A percentile compares a stretch with the other conserved stretches of the same genome.
phyloP scores from a whole-genome alignment of 2,329 filamentous ascomycete species.

The Metarhizium rileyi region DNA sequence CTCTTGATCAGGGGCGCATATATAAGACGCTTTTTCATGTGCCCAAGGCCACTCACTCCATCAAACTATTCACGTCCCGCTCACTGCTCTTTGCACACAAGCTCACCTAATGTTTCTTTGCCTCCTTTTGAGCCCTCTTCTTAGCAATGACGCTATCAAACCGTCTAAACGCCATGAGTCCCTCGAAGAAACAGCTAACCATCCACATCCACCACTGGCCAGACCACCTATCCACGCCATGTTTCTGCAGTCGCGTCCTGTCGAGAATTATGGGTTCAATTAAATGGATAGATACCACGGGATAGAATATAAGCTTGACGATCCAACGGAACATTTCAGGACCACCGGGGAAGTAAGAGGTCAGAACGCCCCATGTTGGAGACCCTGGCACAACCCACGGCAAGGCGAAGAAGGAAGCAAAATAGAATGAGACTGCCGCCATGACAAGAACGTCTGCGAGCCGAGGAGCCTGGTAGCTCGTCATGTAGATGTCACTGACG shows the following conservation, averaged over 20 bases:
- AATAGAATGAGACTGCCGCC: constrained; percentile 42
- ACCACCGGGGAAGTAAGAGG: constrained; percentile 46
- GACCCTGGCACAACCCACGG: constrained; percentile 44
- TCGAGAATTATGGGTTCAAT: constrained; percentile 50
- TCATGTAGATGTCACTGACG: constrained; percentile 37
- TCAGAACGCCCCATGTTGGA: constrained; percentile 36
- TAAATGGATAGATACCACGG: constrained; percentile 55
- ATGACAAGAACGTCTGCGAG: constrained; percentile 44
- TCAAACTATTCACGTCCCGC: neutral
- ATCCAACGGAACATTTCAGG: constrained; percentile 47
- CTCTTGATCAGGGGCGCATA: no score
- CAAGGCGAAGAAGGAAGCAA: constrained; percentile 36
- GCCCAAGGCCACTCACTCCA: no score
- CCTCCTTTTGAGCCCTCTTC: constrained; percentile 31
- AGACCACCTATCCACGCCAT: constrained; percentile 36
- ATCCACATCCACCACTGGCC: constrained; percentile 48
- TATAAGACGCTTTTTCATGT: no score
- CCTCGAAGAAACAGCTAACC: constrained; percentile 42
- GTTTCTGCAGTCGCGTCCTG: constrained; percentile 31
- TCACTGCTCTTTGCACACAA: neutral
- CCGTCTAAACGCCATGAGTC: constrained; percentile 37
- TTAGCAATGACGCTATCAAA: constrained; percentile 39
- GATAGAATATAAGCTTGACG: constrained; percentile 46
- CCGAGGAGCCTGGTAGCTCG: constrained; percentile 29
- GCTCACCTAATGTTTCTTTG: constrained; percentile 27